These are phyloP conservation scores for Nepenthes mirabilis DNA, from an alignment of 148 eudicot genomes.

Conservation along the genomic window DNA sequence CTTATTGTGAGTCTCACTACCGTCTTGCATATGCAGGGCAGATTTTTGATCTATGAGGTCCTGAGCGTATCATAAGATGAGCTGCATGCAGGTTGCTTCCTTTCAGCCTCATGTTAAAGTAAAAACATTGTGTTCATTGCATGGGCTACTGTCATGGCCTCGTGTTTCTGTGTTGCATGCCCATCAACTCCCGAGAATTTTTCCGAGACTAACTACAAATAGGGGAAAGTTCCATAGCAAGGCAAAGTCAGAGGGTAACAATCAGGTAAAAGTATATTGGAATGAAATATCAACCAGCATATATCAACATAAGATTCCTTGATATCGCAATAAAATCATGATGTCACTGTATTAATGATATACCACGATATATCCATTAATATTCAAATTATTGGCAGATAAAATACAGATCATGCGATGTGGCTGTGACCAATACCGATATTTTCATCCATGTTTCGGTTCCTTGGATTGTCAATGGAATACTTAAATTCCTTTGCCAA, in stretches of 20 bases:
- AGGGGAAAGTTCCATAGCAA: conserved; percentile 24
- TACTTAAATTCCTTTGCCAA: background rate
- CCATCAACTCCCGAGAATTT: conserved; percentile 8
- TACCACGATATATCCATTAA: too few species aligned
- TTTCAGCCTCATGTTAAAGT: conserved; percentile 16
- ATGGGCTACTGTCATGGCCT: conserved; percentile 6
- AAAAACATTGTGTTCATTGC: background rate
- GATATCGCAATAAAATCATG: too few species aligned
- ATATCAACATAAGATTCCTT: too few species aligned
- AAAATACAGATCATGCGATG: background rate
- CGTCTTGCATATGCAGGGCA: background rate
- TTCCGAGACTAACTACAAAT: conserved; percentile 8
- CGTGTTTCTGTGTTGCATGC: conserved; percentile 8
- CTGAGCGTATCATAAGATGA: conserved; percentile 22
- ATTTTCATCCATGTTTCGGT: too few species aligned
- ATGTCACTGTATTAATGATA: too few species aligned
- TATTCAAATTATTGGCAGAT: background rate
- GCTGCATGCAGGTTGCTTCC: conserved; percentile 30
- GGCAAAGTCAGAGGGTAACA: conserved; percentile 23
- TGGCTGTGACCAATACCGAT: too few species aligned
- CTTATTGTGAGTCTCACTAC: background rate
- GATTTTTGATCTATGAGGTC: background rate
- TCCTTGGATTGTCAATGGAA: background rate
- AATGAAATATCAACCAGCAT: too few species aligned
- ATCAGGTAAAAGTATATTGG: conserved; percentile 24